These are phyloP conservation scores for Lantana camara DNA, from an alignment of 257 asterid genomes.

Conservation along the genomic window DNA sequence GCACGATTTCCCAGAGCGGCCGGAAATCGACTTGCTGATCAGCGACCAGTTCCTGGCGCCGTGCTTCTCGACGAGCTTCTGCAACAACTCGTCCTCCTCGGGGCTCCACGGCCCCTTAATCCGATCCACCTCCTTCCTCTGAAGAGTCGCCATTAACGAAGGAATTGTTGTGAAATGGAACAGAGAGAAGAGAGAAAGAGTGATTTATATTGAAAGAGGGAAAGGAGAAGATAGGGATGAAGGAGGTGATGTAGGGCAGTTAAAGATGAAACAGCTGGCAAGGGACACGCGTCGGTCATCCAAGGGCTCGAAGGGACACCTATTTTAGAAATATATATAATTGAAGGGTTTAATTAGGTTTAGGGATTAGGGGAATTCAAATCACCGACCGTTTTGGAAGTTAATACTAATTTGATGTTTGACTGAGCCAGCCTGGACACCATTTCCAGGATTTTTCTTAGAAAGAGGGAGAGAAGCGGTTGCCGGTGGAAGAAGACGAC, in stretches of 20 bases:
- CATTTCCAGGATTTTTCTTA: constrained; percentile 25
- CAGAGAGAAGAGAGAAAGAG: not conserved
- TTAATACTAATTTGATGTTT: constrained; percentile 38
- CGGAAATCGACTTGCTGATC: constrained; percentile 46
- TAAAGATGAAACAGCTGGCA: constrained; percentile 53
- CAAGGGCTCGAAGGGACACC: constrained; percentile 31
- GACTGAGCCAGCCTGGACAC: constrained; percentile 58
- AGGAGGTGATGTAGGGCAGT: constrained; percentile 47
- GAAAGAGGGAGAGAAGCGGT: constrained; percentile 10
- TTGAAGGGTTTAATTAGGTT: not conserved
- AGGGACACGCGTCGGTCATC: constrained; percentile 48
- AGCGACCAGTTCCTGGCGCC: constrained; percentile 49
- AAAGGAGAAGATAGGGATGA: constrained; percentile 45
- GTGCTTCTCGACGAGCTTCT: constrained; percentile 41
- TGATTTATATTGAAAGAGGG: constrained; percentile 34
- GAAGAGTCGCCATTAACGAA: constrained; percentile 36
- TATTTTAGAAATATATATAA: not conserved
- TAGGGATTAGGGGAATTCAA: constrained; percentile 27
- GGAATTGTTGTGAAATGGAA: constrained; percentile 2
- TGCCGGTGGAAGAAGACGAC: constrained; percentile 27
- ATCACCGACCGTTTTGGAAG: constrained; percentile 81
- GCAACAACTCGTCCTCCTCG: constrained; percentile 40
- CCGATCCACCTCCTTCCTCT: constrained; percentile 37
- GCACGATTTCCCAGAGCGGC: constrained; percentile 50
- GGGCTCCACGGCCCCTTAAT: constrained; percentile 50